Conservation (phyloP, 352 stramenopile genomes). For the Pythium dissimile region DNA sequence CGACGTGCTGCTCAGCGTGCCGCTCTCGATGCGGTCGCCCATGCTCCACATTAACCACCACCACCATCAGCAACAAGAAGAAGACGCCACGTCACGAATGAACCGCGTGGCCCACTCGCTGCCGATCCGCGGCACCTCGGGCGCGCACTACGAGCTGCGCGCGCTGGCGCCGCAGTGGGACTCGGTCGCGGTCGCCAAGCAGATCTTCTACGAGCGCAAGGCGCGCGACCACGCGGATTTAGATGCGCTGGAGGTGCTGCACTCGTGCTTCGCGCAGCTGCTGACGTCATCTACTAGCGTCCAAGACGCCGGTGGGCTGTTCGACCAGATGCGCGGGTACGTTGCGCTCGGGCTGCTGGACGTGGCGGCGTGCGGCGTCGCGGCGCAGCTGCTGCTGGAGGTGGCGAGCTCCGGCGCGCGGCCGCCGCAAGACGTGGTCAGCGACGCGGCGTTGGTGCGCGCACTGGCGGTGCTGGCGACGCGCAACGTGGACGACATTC, state of each 20-base stretch:
- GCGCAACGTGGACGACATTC: constrained; percentile 51
- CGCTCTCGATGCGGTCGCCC: constrained; percentile 30
- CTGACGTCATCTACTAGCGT: not conserved
- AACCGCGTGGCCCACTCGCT: constrained; percentile 21
- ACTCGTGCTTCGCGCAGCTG: constrained; percentile 56
- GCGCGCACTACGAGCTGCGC: constrained; percentile 43
- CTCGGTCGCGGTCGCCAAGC: constrained; percentile 59
- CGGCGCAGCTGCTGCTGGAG: constrained; percentile 27
- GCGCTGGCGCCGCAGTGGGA: constrained; percentile 55
- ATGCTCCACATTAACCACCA: constrained; percentile 33
- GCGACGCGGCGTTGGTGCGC: constrained; percentile 31
- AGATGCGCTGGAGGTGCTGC: constrained; percentile 45
- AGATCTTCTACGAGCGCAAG: constrained; percentile 70
- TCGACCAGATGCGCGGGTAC: constrained; percentile 57
- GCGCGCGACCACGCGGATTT: constrained; percentile 26
- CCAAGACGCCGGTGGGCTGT: constrained; percentile 31
- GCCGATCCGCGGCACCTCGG: constrained; percentile 51
- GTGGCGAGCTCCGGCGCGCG: not conserved
- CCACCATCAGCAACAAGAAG: not conserved
- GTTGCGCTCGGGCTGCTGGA: constrained; percentile 44
- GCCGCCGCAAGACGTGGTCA: constrained; percentile 29
- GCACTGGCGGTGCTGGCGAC: constrained; percentile 43
- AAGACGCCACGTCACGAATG: not conserved
- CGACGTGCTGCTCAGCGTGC: constrained; percentile 68
- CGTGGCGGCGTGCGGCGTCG: constrained; percentile 30